Evolutionary conservation across 371 early-diverging fungal genomes (phyloP).

Genomic region (Lichtheimia corymbifera): DNA sequence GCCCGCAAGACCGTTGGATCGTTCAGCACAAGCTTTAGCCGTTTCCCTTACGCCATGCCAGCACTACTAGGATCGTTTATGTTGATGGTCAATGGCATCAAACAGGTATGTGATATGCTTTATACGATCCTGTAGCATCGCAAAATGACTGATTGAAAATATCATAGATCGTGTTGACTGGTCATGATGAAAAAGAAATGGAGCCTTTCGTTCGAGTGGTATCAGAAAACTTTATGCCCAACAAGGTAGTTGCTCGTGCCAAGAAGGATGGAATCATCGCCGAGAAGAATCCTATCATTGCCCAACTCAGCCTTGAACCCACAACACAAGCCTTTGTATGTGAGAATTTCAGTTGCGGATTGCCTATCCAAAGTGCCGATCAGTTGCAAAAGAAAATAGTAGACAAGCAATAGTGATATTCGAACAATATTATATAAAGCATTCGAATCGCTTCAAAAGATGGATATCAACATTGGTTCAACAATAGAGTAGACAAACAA

Average conservation of each 20-base stretch:
- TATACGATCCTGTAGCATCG: not conserved
- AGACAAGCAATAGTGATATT: not conserved
- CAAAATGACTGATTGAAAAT: not conserved
- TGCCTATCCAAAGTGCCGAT: slow-evolving; percentile 32
- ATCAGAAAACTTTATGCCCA: slow-evolving; percentile 39
- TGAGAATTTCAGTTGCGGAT: slow-evolving; percentile 51
- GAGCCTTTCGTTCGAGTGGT: slow-evolving; percentile 24
- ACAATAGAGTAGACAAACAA: too few relatives aligned
- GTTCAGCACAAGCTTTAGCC: slow-evolving; percentile 27
- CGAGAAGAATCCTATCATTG: slow-evolving; percentile 26
- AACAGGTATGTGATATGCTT: slow-evolving; percentile 33
- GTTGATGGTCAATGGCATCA: slow-evolving; percentile 37
- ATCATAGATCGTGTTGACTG: slow-evolving; percentile 42
- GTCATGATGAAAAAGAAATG: slow-evolving; percentile 23
- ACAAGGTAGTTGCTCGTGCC: slow-evolving; percentile 35
- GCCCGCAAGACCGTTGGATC: slow-evolving; percentile 34
- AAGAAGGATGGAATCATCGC: slow-evolving; percentile 27
- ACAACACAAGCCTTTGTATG: slow-evolving; percentile 37
- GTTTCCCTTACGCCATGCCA: slow-evolving; percentile 45
- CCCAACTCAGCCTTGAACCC: slow-evolving; percentile 16
- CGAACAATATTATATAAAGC: too few relatives aligned
- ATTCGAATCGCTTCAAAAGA: too few relatives aligned
- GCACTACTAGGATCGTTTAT: slow-evolving; percentile 38
- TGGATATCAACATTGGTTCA: too few relatives aligned
- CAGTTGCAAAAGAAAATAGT: slow-evolving; percentile 4